These are phyloP conservation scores for Crataegus laevigata DNA, from an alignment of 306 rosid species.

Conservation along the genomic window DNA sequence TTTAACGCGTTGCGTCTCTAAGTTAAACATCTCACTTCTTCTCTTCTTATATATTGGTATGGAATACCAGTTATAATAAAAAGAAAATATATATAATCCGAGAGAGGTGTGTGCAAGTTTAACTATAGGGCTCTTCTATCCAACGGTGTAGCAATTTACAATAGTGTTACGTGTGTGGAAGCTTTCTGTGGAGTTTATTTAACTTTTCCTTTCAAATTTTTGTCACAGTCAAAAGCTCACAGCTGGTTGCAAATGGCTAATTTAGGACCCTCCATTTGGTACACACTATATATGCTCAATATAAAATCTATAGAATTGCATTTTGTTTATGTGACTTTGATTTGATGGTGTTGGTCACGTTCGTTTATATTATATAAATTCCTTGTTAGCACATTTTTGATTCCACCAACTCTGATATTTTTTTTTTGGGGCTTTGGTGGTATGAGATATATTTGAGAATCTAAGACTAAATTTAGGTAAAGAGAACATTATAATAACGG, in stretches of 20 bases:
- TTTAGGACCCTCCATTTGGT: constrained; percentile 3
- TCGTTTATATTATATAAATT: neutral
- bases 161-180: neutral
- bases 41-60: neutral
- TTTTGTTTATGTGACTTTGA: neutral
- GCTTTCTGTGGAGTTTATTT: neutral
- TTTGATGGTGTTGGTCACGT: constrained; percentile 18
- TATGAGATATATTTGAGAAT: neutral
- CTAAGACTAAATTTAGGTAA: constrained; percentile 2
- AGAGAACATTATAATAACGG: too few species aligned
- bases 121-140: neutral
- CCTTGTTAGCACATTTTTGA: constrained; percentile 2
- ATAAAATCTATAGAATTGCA: neutral
- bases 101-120: too few species aligned
- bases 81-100: too few species aligned
- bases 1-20: too few species aligned
- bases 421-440: too few species aligned
- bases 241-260: constrained; percentile 18
- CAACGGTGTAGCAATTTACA: neutral
- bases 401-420: neutral
- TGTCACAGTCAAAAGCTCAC: neutral
- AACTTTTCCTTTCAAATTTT: neutral
- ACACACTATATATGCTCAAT: neutral
- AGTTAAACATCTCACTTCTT: too few species aligned
- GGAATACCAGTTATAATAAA: too few species aligned